A percentile compares a stretch with the other conserved stretches of the same genome.
Conservation (phyloP, 164 flowering plant genomes). For the Aristolochia fimbriata region DNA sequence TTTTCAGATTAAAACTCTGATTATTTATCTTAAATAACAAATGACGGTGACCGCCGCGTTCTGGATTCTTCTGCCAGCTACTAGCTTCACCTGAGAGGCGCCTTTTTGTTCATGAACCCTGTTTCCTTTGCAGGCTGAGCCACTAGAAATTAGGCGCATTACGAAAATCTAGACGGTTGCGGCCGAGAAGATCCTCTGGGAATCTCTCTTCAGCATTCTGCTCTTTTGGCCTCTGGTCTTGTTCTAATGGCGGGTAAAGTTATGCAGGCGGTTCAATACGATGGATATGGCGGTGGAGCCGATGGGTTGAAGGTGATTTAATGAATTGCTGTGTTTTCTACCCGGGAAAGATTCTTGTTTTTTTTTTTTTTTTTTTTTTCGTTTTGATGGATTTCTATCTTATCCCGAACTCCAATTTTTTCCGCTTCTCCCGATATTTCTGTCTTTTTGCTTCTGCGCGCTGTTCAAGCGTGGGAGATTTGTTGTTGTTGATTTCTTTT, state of each 20-base stretch:
- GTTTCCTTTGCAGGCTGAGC: too few species aligned
- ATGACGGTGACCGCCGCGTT: background rate
- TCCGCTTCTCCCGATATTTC: background rate
- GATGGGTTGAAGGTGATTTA: slow-evolving; percentile 46
- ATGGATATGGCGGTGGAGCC: slow-evolving; percentile 51
- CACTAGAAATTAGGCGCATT: too few species aligned
- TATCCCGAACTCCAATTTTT: background rate
- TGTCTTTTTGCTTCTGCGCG: background rate
- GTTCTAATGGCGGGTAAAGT: slow-evolving; percentile 36
- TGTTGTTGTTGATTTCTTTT: too few species aligned
- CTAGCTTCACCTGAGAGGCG: background rate
- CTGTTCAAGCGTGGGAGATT: too few species aligned
- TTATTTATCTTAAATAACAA: background rate
- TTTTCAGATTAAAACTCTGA: too few species aligned
- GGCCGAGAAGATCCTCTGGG: too few species aligned
- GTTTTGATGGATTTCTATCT: background rate
- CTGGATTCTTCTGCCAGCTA: background rate
- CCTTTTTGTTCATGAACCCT: too few species aligned
- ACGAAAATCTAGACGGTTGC: background rate
- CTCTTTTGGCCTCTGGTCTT: background rate
- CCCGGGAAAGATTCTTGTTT: too few species aligned
- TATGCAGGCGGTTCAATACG: slow-evolving; percentile 52
- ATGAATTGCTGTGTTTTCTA: background rate
- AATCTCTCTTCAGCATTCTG: background rate
- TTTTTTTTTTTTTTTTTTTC: background rate